Percentiles rank a stretch among this genome's conserved stretches.
These are phyloP conservation scores for Puccinia triticina DNA, from an alignment of 1,284 basidiomycete genomes.

Conservation along the genomic window DNA sequence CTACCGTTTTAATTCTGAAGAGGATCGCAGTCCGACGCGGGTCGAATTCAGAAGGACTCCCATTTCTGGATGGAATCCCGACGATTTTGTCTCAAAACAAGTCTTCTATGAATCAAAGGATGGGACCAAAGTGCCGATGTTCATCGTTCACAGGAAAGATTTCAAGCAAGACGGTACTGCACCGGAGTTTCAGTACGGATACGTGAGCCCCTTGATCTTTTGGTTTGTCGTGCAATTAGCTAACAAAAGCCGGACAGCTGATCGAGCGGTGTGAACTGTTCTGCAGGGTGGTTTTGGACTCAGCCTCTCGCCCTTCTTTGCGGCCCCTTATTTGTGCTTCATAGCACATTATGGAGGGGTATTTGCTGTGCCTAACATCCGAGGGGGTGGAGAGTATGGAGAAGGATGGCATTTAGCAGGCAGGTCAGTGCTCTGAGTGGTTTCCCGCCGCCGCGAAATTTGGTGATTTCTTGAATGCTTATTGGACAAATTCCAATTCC, in stretches of 20 bases:
- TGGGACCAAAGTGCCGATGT: constrained; percentile 82
- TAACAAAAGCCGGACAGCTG: background rate
- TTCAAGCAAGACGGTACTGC: constrained; percentile 75
- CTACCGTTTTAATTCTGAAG: constrained; percentile 51
- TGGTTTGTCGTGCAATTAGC: background rate
- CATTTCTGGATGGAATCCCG: constrained; percentile 70
- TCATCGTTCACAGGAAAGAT: constrained; percentile 75
- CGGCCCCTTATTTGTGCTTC: constrained; percentile 73
- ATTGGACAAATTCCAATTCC: background rate
- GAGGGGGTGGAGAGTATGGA: constrained; percentile 83
- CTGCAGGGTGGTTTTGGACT: constrained; percentile 79
- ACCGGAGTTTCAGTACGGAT: constrained; percentile 76
- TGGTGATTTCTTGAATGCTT: background rate
- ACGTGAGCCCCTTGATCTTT: constrained; percentile 38
- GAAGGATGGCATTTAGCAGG: constrained; percentile 65
- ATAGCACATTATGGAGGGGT: constrained; percentile 75
- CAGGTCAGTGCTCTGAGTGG: constrained; percentile 17
- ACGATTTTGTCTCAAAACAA: constrained; percentile 75
- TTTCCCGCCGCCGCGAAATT: constrained; percentile 38
- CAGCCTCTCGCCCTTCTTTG: constrained; percentile 74
- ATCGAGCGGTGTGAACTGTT: background rate
- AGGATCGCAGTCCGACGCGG: constrained; percentile 67
- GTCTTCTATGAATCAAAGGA: constrained; percentile 79
- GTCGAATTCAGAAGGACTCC: constrained; percentile 68
- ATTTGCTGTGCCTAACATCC: constrained; percentile 68